Evolutionary conservation across 2,329 filamentous ascomycete species (phyloP).

Genomic region (Rhynchosporium secalis): DNA sequence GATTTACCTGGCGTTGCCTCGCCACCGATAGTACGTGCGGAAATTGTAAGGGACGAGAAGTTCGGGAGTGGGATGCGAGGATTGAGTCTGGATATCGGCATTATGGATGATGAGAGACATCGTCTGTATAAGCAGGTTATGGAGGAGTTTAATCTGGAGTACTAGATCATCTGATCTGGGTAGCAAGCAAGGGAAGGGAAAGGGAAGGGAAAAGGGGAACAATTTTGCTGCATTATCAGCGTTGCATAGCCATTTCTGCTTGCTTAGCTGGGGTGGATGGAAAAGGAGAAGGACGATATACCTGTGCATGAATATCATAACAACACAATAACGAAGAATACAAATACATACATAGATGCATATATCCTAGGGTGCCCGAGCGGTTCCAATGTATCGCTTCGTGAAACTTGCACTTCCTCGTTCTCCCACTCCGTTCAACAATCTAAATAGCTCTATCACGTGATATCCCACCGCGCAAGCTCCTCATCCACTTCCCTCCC

Average conservation of each 20-base stretch:
- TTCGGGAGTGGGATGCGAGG: background rate
- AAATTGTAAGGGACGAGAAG: background rate
- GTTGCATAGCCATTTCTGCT: background rate
- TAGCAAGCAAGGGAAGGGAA: background rate
- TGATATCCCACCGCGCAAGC: too few species aligned
- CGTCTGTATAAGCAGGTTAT: slow-evolving; percentile 18
- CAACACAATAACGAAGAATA: background rate
- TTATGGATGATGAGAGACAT: slow-evolving; percentile 18
- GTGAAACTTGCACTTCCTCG: too few species aligned
- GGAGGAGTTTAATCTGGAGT: slow-evolving; percentile 22
- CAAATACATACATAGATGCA: too few species aligned
- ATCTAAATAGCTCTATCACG: too few species aligned
- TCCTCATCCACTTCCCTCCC: too few species aligned
- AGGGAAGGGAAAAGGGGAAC: background rate
- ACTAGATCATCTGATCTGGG: background rate
- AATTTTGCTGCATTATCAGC: slow-evolving; percentile 2
- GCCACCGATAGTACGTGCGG: background rate
- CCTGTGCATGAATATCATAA: background rate
- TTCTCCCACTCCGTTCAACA: too few species aligned
- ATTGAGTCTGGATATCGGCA: slow-evolving; percentile 9
- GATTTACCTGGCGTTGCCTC: background rate
- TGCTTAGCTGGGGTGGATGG: background rate
- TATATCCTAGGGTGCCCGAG: too few species aligned
- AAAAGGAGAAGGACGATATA: background rate
- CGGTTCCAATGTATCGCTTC: too few species aligned